Evolutionary conservation across 805 yeast species (phyloP).

Genomic region (Saccharomycopsis malanga): DNA sequence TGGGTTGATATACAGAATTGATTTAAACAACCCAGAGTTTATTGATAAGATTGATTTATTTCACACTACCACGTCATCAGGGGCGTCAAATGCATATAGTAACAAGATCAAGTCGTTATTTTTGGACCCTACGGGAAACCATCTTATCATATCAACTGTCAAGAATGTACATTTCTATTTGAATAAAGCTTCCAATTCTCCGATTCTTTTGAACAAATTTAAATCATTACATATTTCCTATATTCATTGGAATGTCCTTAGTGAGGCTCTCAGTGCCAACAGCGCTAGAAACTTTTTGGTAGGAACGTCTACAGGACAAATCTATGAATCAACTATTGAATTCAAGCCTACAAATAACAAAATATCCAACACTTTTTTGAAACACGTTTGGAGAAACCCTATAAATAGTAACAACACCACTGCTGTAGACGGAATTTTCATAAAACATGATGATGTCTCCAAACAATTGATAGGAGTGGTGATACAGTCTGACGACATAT

Average conservation of each 20-base stretch:
- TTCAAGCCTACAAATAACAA: constrained; percentile 38
- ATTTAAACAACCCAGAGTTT: constrained; percentile 56
- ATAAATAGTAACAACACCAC: constrained; percentile 14
- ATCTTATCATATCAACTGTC: constrained; percentile 43
- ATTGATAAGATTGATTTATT: constrained; percentile 37
- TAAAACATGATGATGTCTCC: constrained; percentile 14
- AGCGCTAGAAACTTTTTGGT: constrained; percentile 42
- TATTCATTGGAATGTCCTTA: constrained; percentile 32
- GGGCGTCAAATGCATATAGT: constrained; percentile 12
- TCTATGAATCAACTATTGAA: constrained; percentile 43
- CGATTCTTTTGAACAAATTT: constrained; percentile 39
- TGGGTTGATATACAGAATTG: constrained; percentile 55
- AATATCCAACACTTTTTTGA: constrained; percentile 34
- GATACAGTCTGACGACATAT: constrained; percentile 29
- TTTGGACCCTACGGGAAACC: constrained; percentile 46
- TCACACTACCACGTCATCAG: constrained; percentile 1
- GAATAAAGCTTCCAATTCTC: constrained; percentile 34
- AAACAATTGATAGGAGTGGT: constrained; percentile 23
- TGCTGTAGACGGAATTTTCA: constrained; percentile 27
- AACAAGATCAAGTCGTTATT: constrained; percentile 33
- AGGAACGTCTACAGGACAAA: constrained; percentile 41
- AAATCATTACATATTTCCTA: constrained; percentile 38
- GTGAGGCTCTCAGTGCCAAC: constrained; percentile 28
- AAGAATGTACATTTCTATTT: constrained; percentile 42
- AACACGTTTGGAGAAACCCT: constrained; percentile 35